phyloP scores from a whole-genome alignment of 2,329 filamentous ascomycete genomes.

The Fusarium sp. region DNA sequence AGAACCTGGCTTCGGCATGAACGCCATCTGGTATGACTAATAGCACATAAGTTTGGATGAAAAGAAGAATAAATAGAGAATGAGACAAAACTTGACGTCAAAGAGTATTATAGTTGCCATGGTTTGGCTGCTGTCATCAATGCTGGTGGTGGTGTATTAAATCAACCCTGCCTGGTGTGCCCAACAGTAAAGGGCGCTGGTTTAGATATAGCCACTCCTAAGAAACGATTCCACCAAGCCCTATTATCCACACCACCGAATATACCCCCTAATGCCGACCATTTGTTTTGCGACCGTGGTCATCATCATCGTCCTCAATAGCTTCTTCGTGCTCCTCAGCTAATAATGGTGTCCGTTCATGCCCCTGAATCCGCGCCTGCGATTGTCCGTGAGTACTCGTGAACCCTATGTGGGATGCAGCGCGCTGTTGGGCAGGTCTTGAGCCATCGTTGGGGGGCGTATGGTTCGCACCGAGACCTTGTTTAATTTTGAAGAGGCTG shows the following conservation, averaged over 20 bases:
- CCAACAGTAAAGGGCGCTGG: not conserved
- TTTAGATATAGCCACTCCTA: not conserved
- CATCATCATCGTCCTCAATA: conserved; percentile 29
- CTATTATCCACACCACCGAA: conserved; percentile 9
- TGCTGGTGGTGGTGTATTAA: not conserved
- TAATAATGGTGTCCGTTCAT: conserved; percentile 50
- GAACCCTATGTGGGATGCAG: conserved; percentile 41
- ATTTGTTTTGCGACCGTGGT: conserved; percentile 32
- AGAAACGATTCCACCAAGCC: not conserved
- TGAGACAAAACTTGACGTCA: not conserved
- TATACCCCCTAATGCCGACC: conserved; percentile 31
- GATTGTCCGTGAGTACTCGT: conserved; percentile 12
- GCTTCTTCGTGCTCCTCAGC: conserved; percentile 39
- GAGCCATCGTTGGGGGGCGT: conserved; percentile 16
- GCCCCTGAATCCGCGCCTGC: conserved; percentile 14
- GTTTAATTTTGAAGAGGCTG: conserved; percentile 76
- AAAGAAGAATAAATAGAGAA: not conserved
- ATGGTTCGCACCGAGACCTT: conserved; percentile 47
- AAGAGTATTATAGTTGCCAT: conserved; percentile 6
- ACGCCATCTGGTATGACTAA: conserved; percentile 90
- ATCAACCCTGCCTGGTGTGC: not conserved
- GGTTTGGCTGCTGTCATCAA: conserved; percentile 13
- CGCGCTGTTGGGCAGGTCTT: conserved; percentile 37
- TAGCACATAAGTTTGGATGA: not conserved
- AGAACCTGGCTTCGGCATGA: conserved; percentile 95